These are phyloP conservation scores for Carex kokanica DNA, from an alignment of 176 grass and related monocot species.

Conservation along the genomic window DNA sequence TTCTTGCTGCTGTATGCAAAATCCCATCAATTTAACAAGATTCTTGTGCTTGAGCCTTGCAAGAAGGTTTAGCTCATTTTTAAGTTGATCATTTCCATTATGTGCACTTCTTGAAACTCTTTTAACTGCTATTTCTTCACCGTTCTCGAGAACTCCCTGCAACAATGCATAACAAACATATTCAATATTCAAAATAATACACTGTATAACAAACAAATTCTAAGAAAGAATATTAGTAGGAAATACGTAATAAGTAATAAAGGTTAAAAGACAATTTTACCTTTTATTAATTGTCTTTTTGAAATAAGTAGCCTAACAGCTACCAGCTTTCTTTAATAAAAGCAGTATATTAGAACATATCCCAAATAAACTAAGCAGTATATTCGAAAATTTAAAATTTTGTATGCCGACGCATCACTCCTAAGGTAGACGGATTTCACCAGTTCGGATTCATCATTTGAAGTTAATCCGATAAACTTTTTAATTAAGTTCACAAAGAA, in stretches of 20 bases:
- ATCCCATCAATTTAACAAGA: conserved; percentile 19
- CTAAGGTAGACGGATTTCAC: no score
- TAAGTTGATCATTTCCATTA: background rate
- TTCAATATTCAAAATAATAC: background rate
- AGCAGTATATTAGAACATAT: no score
- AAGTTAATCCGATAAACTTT: no score
- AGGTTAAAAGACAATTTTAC: background rate
- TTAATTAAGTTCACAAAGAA: no score
- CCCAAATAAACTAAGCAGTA: no score
- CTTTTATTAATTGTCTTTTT: background rate
- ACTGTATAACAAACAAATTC: background rate
- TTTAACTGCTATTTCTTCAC: conserved; percentile 23
- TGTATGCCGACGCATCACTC: no score
- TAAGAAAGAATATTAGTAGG: background rate
- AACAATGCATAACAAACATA: background rate
- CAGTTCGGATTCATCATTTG: no score
- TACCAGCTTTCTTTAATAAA: no score
- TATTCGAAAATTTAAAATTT: no score
- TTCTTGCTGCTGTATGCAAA: no score
- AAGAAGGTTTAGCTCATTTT: conserved; percentile 16
- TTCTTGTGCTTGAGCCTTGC: conserved; percentile 17
- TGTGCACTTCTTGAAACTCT: background rate
- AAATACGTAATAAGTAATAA: background rate
- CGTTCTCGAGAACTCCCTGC: conserved; percentile 1
- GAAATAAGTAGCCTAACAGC: no score